These are phyloP conservation scores for Fusarium sp. DNA, from an alignment of 2,329 filamentous ascomycete species.

Conservation along the genomic window DNA sequence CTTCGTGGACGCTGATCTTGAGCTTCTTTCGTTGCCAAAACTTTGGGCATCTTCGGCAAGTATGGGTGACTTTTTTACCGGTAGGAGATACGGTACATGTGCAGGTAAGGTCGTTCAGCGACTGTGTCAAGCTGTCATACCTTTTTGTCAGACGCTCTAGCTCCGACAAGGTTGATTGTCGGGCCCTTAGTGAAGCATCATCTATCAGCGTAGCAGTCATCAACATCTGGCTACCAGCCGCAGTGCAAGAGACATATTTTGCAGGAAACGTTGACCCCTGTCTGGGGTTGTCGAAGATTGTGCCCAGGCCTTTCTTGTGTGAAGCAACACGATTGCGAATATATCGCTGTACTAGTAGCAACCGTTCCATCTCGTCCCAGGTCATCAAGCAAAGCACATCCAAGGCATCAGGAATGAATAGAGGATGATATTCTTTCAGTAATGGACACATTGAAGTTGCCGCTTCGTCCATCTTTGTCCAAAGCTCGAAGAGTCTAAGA, in stretches of 20 bases:
- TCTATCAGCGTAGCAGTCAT: background rate
- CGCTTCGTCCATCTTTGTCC: conserved; percentile 63
- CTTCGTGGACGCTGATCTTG: conserved; percentile 32
- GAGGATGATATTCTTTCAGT: conserved; percentile 59
- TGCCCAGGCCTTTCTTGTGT: conserved; percentile 36
- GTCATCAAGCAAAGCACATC: conserved; percentile 62
- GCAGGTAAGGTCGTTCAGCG: conserved; percentile 9
- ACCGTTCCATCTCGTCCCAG: conserved; percentile 56
- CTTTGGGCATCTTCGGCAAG: conserved; percentile 30
- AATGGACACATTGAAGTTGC: conserved; percentile 55
- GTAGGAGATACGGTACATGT: conserved; percentile 9
- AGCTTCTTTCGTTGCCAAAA: conserved; percentile 17
- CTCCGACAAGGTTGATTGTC: background rate
- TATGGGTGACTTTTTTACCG: background rate
- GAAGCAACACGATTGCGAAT: conserved; percentile 27
- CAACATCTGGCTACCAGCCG: background rate
- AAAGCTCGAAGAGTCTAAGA: conserved; percentile 64
- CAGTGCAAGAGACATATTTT: background rate
- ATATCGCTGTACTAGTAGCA: conserved; percentile 46
- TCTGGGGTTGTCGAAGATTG: conserved; percentile 57
- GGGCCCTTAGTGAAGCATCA: background rate
- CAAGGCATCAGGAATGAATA: conserved; percentile 58
- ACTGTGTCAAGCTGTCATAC: conserved; percentile 30
- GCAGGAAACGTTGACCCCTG: conserved; percentile 17
- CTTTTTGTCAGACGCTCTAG: background rate